Percentiles rank a stretch among this genome's conserved stretches.
Evolutionary conservation across 2,329 filamentous ascomycete species (phyloP).

Genomic region (Fusarium equiseti): DNA sequence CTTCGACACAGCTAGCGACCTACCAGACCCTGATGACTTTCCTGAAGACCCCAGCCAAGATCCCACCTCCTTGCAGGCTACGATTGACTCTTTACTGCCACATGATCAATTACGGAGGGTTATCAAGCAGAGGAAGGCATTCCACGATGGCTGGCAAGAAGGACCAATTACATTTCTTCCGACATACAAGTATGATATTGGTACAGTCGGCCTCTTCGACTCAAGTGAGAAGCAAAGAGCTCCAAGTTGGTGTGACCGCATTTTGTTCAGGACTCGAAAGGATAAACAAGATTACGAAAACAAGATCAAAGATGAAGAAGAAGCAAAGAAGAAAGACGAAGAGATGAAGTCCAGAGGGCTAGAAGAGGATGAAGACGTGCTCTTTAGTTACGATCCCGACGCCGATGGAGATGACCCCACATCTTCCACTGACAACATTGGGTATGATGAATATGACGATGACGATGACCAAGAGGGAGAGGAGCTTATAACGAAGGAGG

Average conservation of each 20-base stretch:
- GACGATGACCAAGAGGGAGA: slow-evolving; percentile 60
- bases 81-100: slow-evolving; percentile 84
- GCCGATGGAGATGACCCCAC: slow-evolving; percentile 69
- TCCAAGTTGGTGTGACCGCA: slow-evolving; percentile 97
- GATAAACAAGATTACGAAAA: slow-evolving; percentile 76
- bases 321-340: slow-evolving; percentile 78
- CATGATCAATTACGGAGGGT: slow-evolving; percentile 87
- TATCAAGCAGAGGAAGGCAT: slow-evolving; percentile 80
- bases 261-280: slow-evolving; percentile 83
- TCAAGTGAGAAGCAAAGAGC: slow-evolving; percentile 93
- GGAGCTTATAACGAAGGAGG: slow-evolving; percentile 68
- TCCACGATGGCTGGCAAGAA: slow-evolving; percentile 93
- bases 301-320: slow-evolving; percentile 72
- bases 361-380: slow-evolving; percentile 83
- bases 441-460: slow-evolving; percentile 71
- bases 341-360: slow-evolving; percentile 87
- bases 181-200: slow-evolving; percentile 97
- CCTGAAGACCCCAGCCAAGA: slow-evolving; percentile 77
- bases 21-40: slow-evolving; percentile 76
- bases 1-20: slow-evolving; percentile 56
- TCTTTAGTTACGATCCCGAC: slow-evolving; percentile 93
- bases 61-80: slow-evolving; percentile 88
- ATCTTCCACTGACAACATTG: slow-evolving; percentile 55
- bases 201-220: slow-evolving; percentile 92
- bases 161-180: slow-evolving; percentile 89